Base-by-base conservation (phyloP, 164 flowering plant genomes). In the Hamamelis virginiana region DNA sequence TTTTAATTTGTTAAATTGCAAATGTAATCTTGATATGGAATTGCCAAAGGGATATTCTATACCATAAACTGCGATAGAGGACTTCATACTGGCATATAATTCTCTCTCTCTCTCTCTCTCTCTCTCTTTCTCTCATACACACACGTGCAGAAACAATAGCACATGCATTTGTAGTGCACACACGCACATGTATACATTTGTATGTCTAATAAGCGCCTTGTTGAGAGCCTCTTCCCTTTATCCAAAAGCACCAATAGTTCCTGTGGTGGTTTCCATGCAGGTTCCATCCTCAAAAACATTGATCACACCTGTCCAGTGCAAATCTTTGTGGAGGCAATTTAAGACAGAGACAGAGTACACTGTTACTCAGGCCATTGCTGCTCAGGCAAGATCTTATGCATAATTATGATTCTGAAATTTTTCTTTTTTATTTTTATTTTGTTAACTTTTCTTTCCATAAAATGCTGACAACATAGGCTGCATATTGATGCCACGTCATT, bases 261-360 rank as follows among this genome's bases (percentile, higher is more conserved):
- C 8, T 41, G 48, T 57, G 46, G 48, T 14, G 38, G 50, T 12
- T 25, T 41, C 18, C n/a, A 18, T 52, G 1, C 82, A 94, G 98
- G 85, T 94, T 72, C 87, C 92, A 18, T 15, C 86, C 0, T 47
- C 85, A 56, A 88, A 82, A 80, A 88, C 91, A 41, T 64, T 94
- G 78, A 83, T 94, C 50, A 85, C 96, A 41, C 98, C 98, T 61
- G 98, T 91, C 59, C 96, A 94, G 56, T 94, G 98, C 81, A 91
- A 91, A 74, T 84, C 90, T 38, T 61, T 90, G 70, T 94, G 98
- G 98, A 86, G 94, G 78, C 97, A 91, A 80, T 94, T 91, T 77
- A 86, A 83, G 70, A 33, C 82, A 51, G 97, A 94, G 78, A 94
- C 98, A 8, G 97, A 94, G 74, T 91, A 91, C 74, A 82, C 78